phyloP scores from a whole-genome alignment of 805 yeast species.

The Saturnispora sanitii region DNA sequence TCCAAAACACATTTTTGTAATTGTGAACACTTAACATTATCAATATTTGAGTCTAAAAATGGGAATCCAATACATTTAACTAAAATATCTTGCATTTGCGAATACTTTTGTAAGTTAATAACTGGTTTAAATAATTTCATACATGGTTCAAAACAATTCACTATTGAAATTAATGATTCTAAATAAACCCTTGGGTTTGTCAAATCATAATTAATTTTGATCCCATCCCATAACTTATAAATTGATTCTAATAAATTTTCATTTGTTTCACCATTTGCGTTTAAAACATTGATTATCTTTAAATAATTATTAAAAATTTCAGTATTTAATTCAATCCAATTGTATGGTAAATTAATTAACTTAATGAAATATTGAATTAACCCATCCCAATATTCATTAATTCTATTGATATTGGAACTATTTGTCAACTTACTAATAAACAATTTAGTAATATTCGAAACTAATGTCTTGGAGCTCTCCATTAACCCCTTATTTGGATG shows the following conservation, averaged over 20 bases:
- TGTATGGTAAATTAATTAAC: constrained; percentile 30
- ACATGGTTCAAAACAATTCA: constrained; percentile 43
- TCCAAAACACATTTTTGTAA: constrained; percentile 53
- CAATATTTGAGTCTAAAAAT: constrained; percentile 44
- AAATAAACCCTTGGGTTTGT: constrained; percentile 36
- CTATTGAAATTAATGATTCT: constrained; percentile 47
- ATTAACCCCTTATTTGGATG: constrained; percentile 33
- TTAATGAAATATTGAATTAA: constrained; percentile 40
- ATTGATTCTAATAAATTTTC: constrained; percentile 15
- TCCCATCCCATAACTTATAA: constrained; percentile 37
- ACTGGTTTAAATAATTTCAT: constrained; percentile 29
- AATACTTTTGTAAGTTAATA: constrained; percentile 31
- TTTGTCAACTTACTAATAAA: constrained; percentile 42
- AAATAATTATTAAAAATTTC: constrained; percentile 46
- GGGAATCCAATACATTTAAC: constrained; percentile 66
- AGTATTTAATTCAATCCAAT: constrained; percentile 42
- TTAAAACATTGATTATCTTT: constrained; percentile 34
- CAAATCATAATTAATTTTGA: constrained; percentile 36
- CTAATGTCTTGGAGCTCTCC: constrained; percentile 52
- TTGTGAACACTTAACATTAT: constrained; percentile 46
- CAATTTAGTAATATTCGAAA: constrained; percentile 58
- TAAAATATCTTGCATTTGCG: constrained; percentile 45
- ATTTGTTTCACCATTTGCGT: constrained; percentile 11
- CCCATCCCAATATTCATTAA: constrained; percentile 42
- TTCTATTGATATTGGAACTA: constrained; percentile 20